Evolutionary conservation across 495 filamentous ascomycete genomes (phyloP).

Genomic region (Penicillium desertorum): DNA sequence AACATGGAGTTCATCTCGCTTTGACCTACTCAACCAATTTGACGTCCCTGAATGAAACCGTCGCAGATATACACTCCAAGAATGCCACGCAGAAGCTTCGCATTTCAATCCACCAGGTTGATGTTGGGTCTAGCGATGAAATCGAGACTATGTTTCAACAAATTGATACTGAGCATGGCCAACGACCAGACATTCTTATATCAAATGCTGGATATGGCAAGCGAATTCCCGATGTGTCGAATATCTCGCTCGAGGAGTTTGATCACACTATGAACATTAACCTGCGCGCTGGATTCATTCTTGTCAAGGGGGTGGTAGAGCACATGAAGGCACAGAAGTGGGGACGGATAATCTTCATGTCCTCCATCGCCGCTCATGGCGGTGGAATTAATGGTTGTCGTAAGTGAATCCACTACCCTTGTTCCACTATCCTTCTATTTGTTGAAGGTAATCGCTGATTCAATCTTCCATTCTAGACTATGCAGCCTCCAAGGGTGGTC

Average conservation of each 20-base stretch:
- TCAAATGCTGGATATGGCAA: conserved; percentile 58
- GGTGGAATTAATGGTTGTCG: conserved; percentile 67
- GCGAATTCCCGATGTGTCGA: conserved; percentile 49
- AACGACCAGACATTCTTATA: conserved; percentile 61
- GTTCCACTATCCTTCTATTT: neutral
- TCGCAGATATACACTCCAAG: conserved; percentile 37
- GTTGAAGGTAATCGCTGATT: neutral
- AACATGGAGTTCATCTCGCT: conserved; percentile 55
- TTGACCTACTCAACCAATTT: conserved; percentile 61
- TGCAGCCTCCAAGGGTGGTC: conserved; percentile 63
- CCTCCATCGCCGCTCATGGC: conserved; percentile 64
- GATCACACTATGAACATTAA: conserved; percentile 66
- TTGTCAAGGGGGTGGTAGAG: conserved; percentile 63
- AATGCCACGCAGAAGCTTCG: conserved; percentile 34
- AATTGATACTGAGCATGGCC: conserved; percentile 52
- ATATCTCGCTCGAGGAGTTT: conserved; percentile 61
- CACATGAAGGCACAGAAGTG: conserved; percentile 62
- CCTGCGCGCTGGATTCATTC: conserved; percentile 62
- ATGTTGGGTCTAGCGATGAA: conserved; percentile 52
- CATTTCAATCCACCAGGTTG: conserved; percentile 57
- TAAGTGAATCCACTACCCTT: conserved; percentile 25
- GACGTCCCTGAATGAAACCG: conserved; percentile 46
- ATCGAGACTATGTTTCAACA: conserved; percentile 52
- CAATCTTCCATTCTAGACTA: conserved; percentile 48
- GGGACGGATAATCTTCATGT: conserved; percentile 69